Evolutionary conservation across 129 eudicot genomes (phyloP), one percentile per base, ranked within the genome.

Genomic region (Chrysanthemum makinoi): DNA sequence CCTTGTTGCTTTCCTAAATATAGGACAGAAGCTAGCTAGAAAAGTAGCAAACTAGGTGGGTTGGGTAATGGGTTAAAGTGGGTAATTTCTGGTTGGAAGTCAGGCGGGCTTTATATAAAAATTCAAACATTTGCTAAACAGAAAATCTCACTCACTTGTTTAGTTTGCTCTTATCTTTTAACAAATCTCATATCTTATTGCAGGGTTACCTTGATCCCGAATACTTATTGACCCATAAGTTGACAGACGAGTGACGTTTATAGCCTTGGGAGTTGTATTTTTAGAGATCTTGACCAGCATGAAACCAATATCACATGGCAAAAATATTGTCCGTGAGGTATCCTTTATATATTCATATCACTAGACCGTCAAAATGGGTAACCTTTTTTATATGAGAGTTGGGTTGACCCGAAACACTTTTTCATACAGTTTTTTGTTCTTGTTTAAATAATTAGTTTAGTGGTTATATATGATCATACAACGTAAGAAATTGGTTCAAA

Each of bases 121-220:
- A 39, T 1, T 35, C 10, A 35, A 35, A 39, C 8, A 9, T 39
- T 39, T 39, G 8, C 9, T 6, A 1, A 39, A 39, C 2, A 39
- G 8, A 39, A 0, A 39, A 39, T 39, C 46, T 39, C 46, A 7
- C 46, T 39, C 46, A 39, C 46, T 39, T 39, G 46, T 39, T 39
- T 6, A 10, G 44, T 16, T 33, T 63, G 22, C 17, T 65, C 16
- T 10, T 24, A 9, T 24, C 1, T 17, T 35, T 5, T 39, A 26
- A 47, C 59, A 2, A 56, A 43, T 67, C 26, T 4, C 15, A 43
- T 62, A 3, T 62, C 24, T 53, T 51, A 70, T 77, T 11, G 79
- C 86, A 92, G 98, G 98, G 98, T 39, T 92, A 92, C 66, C 85
- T 92, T 50, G 98, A 92, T 80, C 98, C 98, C 3, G 96, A 92